Percentiles rank a stretch among this genome's conserved stretches.
Conservation (phyloP, 208 protist species). For the Tritrichomonas musculus region DNA sequence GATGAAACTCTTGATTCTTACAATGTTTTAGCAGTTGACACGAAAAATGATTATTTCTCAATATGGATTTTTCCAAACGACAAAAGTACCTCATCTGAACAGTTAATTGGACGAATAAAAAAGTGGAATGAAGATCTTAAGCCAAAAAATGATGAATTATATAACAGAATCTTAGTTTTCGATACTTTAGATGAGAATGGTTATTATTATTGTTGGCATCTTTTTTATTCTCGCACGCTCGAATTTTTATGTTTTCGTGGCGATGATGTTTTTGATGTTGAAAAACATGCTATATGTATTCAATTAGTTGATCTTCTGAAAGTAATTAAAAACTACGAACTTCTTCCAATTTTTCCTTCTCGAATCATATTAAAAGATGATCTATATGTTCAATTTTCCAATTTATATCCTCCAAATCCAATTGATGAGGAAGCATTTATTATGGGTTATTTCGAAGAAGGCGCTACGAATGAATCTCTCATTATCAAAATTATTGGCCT, state of each 20-base stretch:
- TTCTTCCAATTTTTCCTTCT: neutral
- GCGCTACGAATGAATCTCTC: neutral
- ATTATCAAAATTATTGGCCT: neutral
- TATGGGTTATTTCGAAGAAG: neutral
- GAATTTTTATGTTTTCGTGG: neutral
- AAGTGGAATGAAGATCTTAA: neutral
- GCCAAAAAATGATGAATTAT: neutral
- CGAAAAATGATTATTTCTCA: neutral
- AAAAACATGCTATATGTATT: constrained; percentile 2
- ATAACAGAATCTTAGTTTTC: too few relatives aligned
- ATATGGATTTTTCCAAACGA: neutral
- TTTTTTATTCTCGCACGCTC: neutral
- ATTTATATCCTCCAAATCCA: constrained; percentile 14
- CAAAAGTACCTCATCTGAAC: neutral
- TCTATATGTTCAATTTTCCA: neutral
- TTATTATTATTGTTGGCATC: neutral
- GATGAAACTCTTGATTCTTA: neutral
- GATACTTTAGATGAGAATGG: neutral
- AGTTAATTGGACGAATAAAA: neutral
- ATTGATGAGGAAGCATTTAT: constrained; percentile 12
- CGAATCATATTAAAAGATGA: neutral
- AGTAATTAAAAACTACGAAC: neutral
- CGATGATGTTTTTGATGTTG: constrained; percentile 5
- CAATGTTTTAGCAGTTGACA: neutral
- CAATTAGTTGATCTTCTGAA: neutral